phyloP scores from a whole-genome alignment of 2,329 filamentous ascomycete species.

The Neonectria hederae region DNA sequence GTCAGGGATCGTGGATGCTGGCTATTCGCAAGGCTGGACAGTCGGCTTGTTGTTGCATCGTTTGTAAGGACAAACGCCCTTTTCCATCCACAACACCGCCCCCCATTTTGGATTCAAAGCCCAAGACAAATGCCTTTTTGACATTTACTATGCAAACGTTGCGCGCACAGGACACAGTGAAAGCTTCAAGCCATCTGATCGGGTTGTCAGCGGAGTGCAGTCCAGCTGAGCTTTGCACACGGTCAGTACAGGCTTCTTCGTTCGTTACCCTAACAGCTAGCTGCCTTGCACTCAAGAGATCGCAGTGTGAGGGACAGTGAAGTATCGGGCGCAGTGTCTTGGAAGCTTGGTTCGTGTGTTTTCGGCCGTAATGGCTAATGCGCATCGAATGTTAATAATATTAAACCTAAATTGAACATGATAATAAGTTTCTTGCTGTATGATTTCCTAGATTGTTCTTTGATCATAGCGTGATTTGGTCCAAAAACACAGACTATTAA shows the following conservation, averaged over 20 bases:
- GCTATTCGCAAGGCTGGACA: not conserved
- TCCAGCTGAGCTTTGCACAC: not conserved
- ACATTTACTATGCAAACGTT: not conserved
- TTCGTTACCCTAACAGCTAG: not conserved
- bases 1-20: not conserved
- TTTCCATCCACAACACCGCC: not conserved
- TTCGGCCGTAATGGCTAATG: not conserved
- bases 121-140: not conserved
- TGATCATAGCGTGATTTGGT: too few relatives aligned
- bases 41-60: constrained; percentile 3
- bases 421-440: too few relatives aligned
- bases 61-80: not conserved
- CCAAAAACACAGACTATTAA: too few relatives aligned
- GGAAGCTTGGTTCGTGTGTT: not conserved
- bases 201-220: not conserved
- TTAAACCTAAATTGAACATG: not conserved
- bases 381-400: not conserved
- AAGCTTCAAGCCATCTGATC: not conserved
- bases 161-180: not conserved
- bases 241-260: not conserved
- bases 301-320: not conserved
- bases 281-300: not conserved
- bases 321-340: not conserved
- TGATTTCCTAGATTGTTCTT: too few relatives aligned
- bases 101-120: not conserved